These are phyloP conservation scores for Camillea tinctor DNA, from an alignment of 2,329 filamentous ascomycete genomes.

Conservation along the genomic window DNA sequence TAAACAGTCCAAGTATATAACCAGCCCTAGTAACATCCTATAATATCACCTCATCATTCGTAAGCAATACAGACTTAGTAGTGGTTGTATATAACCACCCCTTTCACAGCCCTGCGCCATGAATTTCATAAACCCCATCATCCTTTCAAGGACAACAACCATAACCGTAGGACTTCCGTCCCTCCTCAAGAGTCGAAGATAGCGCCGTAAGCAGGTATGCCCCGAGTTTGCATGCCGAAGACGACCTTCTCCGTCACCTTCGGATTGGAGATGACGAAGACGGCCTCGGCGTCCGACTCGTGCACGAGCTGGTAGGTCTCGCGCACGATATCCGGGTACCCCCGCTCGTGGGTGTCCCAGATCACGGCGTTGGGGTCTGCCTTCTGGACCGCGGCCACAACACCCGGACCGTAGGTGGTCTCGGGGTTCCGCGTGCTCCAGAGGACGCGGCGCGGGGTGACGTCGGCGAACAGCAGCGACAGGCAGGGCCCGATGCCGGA, in stretches of 20 bases:
- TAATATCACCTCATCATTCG: neutral
- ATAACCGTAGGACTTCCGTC: neutral
- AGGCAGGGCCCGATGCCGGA: constrained; percentile 72
- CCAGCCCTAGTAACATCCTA: neutral
- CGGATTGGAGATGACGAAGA: constrained; percentile 73
- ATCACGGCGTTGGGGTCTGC: constrained; percentile 65
- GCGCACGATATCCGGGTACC: constrained; percentile 55
- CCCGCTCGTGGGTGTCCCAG: constrained; percentile 61
- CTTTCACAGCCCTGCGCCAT: neutral
- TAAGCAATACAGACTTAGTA: neutral
- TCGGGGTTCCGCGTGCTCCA: constrained; percentile 66
- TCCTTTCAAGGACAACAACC: neutral
- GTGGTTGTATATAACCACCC: neutral
- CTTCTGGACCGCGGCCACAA: constrained; percentile 53
- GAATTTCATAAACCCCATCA: neutral
- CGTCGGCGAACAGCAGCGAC: constrained; percentile 55
- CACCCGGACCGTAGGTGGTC: constrained; percentile 58
- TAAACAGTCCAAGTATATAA: neutral
- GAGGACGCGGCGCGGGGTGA: constrained; percentile 58
- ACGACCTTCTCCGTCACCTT: constrained; percentile 68
- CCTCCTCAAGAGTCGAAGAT: constrained; percentile 59
- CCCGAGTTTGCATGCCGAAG: constrained; percentile 64
- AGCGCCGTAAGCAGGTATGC: constrained; percentile 68
- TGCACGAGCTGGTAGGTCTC: constrained; percentile 55
- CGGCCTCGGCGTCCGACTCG: constrained; percentile 62